Evolutionary conservation across 148 eudicot genomes (phyloP).

Genomic region (Rhododendron griersonianum): DNA sequence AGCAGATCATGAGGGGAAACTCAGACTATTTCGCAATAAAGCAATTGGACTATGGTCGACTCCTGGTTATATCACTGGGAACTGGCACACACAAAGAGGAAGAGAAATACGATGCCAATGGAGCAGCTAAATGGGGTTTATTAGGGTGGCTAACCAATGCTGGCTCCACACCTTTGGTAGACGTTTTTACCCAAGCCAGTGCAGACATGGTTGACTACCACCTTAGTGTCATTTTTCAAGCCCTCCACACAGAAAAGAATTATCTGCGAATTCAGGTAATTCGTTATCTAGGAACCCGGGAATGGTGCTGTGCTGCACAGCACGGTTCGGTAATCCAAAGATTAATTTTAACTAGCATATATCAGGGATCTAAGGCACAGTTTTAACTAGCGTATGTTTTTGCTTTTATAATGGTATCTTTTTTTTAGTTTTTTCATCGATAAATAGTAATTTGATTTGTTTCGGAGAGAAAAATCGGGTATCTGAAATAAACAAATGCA

Average conservation of each 20-base stretch:
- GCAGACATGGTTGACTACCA: slow-evolving; percentile 8
- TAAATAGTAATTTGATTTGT: background rate
- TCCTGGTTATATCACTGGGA: slow-evolving; percentile 10
- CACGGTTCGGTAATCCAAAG: too few relatives aligned
- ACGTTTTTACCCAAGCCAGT: slow-evolving; percentile 6
- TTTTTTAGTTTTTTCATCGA: background rate
- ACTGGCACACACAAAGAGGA: background rate
- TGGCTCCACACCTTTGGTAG: slow-evolving; percentile 9
- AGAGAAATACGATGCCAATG: slow-evolving; percentile 3
- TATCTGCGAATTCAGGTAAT: slow-evolving; percentile 11
- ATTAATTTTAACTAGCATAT: too few relatives aligned
- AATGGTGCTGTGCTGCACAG: too few relatives aligned
- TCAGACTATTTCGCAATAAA: slow-evolving; percentile 6
- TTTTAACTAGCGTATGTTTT: too few relatives aligned
- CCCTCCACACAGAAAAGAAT: slow-evolving; percentile 4
- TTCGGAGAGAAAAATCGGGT: background rate
- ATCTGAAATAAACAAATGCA: background rate
- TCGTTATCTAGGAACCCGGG: too few relatives aligned
- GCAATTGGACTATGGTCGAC: slow-evolving; percentile 3
- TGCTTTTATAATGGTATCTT: background rate
- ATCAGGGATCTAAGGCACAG: too few relatives aligned
- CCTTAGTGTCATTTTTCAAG: slow-evolving; percentile 6
- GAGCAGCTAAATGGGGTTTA: slow-evolving; percentile 11
- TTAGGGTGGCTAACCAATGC: background rate
- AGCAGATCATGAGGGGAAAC: slow-evolving; percentile 2